A percentile compares a stretch with the other conserved stretches of the same genome.
phyloP scores from a whole-genome alignment of 192 early-diverging fungal genomes.

The Coemansia sp. region DNA sequence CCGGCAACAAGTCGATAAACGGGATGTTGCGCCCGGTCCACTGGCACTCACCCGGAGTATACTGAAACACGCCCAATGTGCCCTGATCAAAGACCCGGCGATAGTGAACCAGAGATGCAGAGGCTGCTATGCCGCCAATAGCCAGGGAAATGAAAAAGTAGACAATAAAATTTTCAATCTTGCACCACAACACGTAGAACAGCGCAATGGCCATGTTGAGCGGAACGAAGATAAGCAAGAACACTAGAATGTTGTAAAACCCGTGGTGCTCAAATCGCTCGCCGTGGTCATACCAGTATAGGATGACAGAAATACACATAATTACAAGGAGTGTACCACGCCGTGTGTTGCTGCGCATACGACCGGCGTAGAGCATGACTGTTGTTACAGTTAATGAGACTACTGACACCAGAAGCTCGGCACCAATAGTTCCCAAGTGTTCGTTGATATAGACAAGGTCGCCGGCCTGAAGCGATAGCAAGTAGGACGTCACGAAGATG shows the following conservation, averaged over 20 bases:
- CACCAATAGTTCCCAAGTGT: constrained; percentile 49
- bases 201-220: constrained; percentile 50
- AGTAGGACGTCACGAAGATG: constrained; percentile 8
- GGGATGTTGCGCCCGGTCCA: constrained; percentile 58
- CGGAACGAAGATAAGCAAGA: constrained; percentile 51
- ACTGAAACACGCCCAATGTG: constrained; percentile 5
- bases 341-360: constrained; percentile 38
- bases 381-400: constrained; percentile 43
- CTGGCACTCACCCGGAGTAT: constrained; percentile 41
- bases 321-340: constrained; percentile 8
- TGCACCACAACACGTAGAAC: constrained; percentile 37
- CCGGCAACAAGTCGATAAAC: constrained; percentile 54
- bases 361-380: constrained; percentile 44
- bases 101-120: constrained; percentile 46
- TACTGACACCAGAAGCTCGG: constrained; percentile 48
- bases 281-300: constrained; percentile 59
- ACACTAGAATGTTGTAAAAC: constrained; percentile 59
- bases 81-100: constrained; percentile 46
- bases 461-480: constrained; percentile 45
- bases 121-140: constrained; percentile 12
- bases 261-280: constrained; percentile 60
- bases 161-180: constrained; percentile 30
- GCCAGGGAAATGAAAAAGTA: constrained; percentile 32
- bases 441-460: constrained; percentile 55
- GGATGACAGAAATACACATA: constrained; percentile 11